phyloP scores from a whole-genome alignment of 148 eudicot species.

The Fagopyrum esculentum region DNA sequence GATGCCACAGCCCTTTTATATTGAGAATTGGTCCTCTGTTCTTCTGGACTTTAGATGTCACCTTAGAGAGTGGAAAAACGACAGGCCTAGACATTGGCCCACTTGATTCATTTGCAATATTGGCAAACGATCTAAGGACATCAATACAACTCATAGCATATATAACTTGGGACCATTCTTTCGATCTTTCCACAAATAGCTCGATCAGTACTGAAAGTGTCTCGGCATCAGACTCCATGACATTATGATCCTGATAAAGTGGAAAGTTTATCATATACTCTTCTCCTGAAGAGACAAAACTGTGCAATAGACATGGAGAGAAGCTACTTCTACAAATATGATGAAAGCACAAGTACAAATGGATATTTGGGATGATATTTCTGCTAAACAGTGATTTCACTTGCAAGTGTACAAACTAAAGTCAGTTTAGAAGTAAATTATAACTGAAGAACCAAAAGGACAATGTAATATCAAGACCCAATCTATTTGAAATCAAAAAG shows the following conservation, averaged over 20 bases:
- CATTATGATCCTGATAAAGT: conserved; percentile 58
- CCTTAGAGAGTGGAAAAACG: conserved; percentile 46
- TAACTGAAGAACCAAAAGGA: background rate
- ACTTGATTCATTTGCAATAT: conserved; percentile 45
- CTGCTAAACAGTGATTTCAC: background rate
- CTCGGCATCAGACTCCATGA: conserved; percentile 65
- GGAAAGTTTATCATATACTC: conserved; percentile 12
- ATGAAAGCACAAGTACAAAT: background rate
- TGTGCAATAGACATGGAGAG: conserved; percentile 6
- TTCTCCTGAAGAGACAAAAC: conserved; percentile 2
- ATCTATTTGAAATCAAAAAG: background rate
- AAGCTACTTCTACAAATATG: background rate
- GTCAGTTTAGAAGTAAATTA: background rate
- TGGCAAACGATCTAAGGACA: conserved; percentile 86
- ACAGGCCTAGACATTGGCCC: conserved; percentile 76
- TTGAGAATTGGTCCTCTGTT: conserved; percentile 54
- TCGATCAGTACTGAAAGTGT: conserved; percentile 71
- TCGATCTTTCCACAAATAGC: conserved; percentile 68
- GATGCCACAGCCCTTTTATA: conserved; percentile 89
- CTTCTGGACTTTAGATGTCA: conserved; percentile 20
- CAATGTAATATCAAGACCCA: background rate
- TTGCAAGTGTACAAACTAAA: background rate
- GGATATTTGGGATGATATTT: background rate
- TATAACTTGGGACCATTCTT: conserved; percentile 70
- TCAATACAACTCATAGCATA: conserved; percentile 62